phyloP scores from a whole-genome alignment of 2,329 filamentous ascomycete genomes.

The Paecilomyces fulvus region DNA sequence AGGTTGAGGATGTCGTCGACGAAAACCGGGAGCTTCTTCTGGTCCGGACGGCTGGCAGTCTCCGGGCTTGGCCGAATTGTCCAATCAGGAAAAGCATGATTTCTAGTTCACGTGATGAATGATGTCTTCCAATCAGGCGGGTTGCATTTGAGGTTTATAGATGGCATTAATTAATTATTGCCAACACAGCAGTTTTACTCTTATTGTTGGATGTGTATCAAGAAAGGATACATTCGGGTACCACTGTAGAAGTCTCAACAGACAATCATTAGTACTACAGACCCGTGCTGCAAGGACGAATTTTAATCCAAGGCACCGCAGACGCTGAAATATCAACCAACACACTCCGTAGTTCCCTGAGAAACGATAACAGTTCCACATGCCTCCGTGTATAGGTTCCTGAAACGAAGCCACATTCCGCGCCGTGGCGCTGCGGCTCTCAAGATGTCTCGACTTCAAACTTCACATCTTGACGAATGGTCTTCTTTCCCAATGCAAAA shows the following conservation, averaged over 20 bases:
- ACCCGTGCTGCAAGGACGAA: not conserved
- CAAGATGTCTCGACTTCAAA: not conserved
- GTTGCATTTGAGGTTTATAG: not conserved
- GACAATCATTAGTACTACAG: not conserved
- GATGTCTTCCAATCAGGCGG: not conserved
- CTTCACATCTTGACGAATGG: not conserved
- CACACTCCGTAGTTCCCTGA: not conserved
- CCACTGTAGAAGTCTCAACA: not conserved
- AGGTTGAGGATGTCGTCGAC: not conserved
- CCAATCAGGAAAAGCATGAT: not conserved
- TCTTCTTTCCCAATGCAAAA: not conserved
- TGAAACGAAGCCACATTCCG: not conserved
- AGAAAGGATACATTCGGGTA: not conserved
- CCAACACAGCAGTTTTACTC: no score
- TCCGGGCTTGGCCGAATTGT: not conserved
- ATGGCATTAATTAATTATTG: not conserved
- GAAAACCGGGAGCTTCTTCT: slow-evolving; percentile 1
- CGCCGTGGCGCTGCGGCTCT: not conserved
- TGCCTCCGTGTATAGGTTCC: not conserved
- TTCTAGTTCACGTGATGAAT: not conserved
- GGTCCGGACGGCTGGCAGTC: not conserved
- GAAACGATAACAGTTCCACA: not conserved
- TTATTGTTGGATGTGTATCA: not conserved
- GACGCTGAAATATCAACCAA: not conserved
- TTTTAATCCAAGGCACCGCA: not conserved